These are phyloP conservation scores for Luzula sylvatica DNA, from an alignment of 176 grass and related monocot genomes.

Conservation along the genomic window DNA sequence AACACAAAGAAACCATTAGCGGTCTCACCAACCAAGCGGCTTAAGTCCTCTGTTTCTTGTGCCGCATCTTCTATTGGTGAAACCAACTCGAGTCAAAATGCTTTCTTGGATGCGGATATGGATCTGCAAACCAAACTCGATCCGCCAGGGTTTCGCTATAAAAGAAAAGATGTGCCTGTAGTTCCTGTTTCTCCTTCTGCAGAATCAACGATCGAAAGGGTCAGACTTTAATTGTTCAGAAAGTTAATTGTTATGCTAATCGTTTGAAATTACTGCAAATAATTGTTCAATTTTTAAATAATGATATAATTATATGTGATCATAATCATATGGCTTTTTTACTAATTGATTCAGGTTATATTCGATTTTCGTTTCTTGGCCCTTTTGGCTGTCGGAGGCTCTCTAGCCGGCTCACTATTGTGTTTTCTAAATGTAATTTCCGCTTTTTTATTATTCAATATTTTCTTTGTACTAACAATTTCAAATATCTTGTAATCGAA, in stretches of 20 bases:
- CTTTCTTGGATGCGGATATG: constrained; percentile 5
- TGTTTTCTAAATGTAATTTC: constrained; percentile 91
- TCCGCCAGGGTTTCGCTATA: background rate
- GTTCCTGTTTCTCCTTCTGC: background rate
- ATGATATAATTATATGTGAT: background rate
- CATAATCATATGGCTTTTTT: background rate
- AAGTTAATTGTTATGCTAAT: background rate
- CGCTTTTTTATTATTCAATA: background rate
- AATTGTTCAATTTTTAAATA: background rate
- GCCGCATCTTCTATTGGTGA: background rate
- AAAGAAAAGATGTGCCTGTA: background rate
- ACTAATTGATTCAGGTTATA: constrained; percentile 35
- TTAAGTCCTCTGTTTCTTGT: background rate
- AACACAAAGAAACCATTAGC: background rate
- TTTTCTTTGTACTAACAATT: background rate
- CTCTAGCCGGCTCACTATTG: constrained; percentile 70
- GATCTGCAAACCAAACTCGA: constrained; percentile 1
- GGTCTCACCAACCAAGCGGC: background rate
- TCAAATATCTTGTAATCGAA: background rate
- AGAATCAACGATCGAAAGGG: constrained; percentile 61
- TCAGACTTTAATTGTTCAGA: constrained; percentile 3
- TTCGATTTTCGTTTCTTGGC: constrained; percentile 95
- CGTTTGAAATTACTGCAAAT: background rate
- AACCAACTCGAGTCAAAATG: constrained; percentile 6
- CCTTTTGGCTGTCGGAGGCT: constrained; percentile 70